Conservation (phyloP, 208 protist genomes). For the Leishmania lainsoni region DNA sequence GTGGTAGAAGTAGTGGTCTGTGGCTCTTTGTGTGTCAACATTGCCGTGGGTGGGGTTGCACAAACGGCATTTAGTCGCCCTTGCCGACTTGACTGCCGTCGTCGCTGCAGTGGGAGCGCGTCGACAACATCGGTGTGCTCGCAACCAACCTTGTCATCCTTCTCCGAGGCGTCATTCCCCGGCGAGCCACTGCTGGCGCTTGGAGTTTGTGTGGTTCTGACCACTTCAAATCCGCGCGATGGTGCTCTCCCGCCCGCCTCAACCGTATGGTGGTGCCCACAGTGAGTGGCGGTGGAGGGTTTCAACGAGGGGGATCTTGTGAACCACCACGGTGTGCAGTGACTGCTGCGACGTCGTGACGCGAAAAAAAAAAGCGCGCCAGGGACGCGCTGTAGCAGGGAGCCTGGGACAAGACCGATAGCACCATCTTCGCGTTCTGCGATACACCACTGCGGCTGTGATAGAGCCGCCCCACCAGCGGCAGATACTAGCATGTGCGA, state of each 20-base stretch:
- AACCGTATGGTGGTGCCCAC: background rate
- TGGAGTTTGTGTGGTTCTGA: background rate
- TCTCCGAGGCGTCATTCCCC: background rate
- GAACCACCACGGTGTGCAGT: background rate
- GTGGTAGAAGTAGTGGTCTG: background rate
- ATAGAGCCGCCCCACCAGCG: background rate
- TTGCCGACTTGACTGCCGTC: slow-evolving; percentile 13
- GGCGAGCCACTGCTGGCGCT: background rate
- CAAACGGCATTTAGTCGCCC: background rate
- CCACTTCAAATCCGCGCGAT: background rate
- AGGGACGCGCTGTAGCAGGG: slow-evolving; percentile 20
- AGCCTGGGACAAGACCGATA: slow-evolving; percentile 40
- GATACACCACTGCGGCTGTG: slow-evolving; percentile 44
- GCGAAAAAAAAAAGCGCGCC: slow-evolving; percentile 9
- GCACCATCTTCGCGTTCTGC: slow-evolving; percentile 43
- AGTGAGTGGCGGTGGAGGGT: background rate
- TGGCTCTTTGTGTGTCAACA: background rate
- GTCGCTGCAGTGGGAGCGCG: slow-evolving; percentile 4
- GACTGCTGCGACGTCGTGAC: background rate
- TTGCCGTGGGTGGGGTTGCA: background rate
- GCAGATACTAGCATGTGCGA: background rate
- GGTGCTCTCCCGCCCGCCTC: background rate
- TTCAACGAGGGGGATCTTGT: background rate
- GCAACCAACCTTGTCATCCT: background rate
- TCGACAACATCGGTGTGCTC: background rate